Base-by-base conservation (phyloP, 1,139 yeast genomes). In the Geotrichum europaeum region DNA sequence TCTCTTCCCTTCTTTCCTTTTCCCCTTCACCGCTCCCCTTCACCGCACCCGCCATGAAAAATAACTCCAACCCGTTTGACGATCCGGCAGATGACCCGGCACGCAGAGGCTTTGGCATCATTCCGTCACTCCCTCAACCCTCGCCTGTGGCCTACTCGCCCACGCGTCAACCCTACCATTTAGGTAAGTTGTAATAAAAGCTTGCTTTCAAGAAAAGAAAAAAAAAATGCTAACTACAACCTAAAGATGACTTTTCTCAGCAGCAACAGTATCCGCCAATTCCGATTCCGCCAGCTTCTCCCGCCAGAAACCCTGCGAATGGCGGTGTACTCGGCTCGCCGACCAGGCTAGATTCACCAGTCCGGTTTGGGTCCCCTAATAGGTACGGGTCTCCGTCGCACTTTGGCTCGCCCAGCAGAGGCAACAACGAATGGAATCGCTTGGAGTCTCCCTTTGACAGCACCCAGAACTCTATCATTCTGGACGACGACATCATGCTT, bases 381-480 rank as follows among this genome's bases (percentile, higher is more conserved):
- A 24, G 57, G 22, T 54, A 28, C 28, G 57, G 57, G 18, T 32
- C 57, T 18, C 57, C 57, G 15, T 28, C 51, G 18, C 28, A 52
- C n/a, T 36, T 28, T n/a, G 51, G 53, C 6, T 50, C 56, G 50
- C 61, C 63, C 4, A 57, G 61, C 36, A 58, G 72, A 60, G 47
- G 47, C 47, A 18, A 7, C 18, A 40, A 30, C 51, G 51, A 50
- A 6, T 69, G 72, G 70, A 68, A 72, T 22, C 65, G 72, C 1
- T 59, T 67, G 22, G 72, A 70, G 60, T 67, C 72, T 10, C 72
- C 72, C 13, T 65, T 65, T 20, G 61, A 66, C 30, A 71, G 67
- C 51, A 13, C 10, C 15, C 69, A 64, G 45, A 65, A 65, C 28
- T 65, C 70, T 25, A 68, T 68, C 62, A 64, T 62, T 15, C 66